Evolutionary conservation across 1,139 yeast species (phyloP).

Genomic region (Arxiozyma bovina): DNA sequence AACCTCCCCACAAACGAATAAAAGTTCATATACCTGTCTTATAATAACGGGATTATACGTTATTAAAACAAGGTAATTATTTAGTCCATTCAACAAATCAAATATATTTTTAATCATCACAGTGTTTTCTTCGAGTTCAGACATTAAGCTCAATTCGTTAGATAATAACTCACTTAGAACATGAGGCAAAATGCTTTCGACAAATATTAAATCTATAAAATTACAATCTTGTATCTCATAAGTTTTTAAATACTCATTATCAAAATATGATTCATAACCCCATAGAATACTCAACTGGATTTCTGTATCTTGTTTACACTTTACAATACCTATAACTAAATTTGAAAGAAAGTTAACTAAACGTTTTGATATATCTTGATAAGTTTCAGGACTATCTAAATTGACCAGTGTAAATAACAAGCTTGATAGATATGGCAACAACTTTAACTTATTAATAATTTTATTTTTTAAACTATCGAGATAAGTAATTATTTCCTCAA

Average conservation of each 20-base stretch:
- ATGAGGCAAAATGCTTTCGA: neutral
- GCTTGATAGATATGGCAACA: conserved; percentile 21
- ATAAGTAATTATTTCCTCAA: conserved; percentile 13
- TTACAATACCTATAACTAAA: neutral
- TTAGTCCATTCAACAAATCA: neutral
- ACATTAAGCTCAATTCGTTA: neutral
- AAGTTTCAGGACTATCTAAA: conserved; percentile 23
- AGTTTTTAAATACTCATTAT: neutral
- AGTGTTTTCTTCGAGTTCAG: neutral
- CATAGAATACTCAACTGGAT: neutral
- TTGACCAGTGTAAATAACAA: conserved; percentile 26
- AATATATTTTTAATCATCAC: neutral
- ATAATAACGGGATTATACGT: neutral
- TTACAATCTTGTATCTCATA: neutral
- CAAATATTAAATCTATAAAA: conserved; percentile 1
- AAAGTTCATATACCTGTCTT: neutral
- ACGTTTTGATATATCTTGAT: neutral
- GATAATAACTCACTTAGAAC: neutral
- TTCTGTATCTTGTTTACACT: neutral
- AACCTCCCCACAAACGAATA: conserved; percentile 2
- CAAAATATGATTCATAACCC: neutral
- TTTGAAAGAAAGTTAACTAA: neutral
- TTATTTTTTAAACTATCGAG: conserved; percentile 5
- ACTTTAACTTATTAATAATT: conserved; percentile 16
- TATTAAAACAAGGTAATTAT: neutral